Conservation (phyloP, 163 green algal species). For the Chloromonas sp. region DNA sequence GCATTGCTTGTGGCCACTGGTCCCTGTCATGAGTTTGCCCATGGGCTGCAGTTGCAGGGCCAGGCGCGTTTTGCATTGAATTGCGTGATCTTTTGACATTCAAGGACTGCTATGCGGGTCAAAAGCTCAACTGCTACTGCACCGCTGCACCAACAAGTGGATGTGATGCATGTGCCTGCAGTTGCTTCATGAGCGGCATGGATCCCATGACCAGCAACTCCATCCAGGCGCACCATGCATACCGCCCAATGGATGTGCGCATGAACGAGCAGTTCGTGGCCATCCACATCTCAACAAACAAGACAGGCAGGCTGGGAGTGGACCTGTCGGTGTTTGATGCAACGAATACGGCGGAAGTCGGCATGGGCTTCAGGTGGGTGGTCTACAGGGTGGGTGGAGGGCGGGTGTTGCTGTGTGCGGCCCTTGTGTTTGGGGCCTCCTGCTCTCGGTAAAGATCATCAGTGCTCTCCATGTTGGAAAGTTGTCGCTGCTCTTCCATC, state of each 20-base stretch:
- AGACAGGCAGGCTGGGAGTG: not conserved
- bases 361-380: slow-evolving; percentile 5
- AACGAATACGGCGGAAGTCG: not conserved
- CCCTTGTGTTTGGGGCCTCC: no score
- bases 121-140: no score
- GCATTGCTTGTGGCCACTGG: no score
- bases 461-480: no score
- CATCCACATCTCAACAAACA: not conserved
- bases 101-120: no score
- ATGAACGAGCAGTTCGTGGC: not conserved
- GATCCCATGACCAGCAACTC: slow-evolving; percentile 61
- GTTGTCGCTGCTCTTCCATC: no score
- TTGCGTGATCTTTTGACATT: no score
- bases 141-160: no score
- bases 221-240: slow-evolving; percentile 34
- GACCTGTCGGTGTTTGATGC: not conserved
- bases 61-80: no score
- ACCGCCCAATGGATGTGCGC: not conserved
- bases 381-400: not conserved
- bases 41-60: no score
- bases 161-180: not conserved
- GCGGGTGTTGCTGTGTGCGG: not conserved
- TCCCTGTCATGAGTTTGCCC: no score
- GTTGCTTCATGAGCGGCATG: slow-evolving; percentile 54
- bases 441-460: no score